These are phyloP conservation scores for Rhizoctonia solani DNA, from an alignment of 1,284 basidiomycete genomes.

Conservation along the genomic window DNA sequence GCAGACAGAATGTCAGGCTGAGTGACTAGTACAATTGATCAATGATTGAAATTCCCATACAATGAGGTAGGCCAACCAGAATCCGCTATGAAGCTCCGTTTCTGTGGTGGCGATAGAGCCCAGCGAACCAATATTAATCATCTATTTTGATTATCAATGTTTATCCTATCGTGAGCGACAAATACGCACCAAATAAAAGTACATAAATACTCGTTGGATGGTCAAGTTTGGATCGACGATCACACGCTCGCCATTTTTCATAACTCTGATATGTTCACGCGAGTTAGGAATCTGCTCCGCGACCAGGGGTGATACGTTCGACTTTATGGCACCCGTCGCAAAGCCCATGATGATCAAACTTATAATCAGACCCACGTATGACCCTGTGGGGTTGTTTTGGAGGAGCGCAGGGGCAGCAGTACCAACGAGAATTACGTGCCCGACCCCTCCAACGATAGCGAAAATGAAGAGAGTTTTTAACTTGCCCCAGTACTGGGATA, in stretches of 20 bases:
- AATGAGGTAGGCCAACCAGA: conserved; percentile 45
- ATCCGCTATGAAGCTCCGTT: conserved; percentile 47
- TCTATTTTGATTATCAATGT: conserved; percentile 8
- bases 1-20: neutral
- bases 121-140: conserved; percentile 52
- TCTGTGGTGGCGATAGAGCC: conserved; percentile 48
- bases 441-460: neutral
- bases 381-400: conserved; percentile 41
- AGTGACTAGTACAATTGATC: neutral
- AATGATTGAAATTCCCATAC: conserved; percentile 39
- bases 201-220: conserved; percentile 41
- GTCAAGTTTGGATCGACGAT: conserved; percentile 52
- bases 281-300: conserved; percentile 44
- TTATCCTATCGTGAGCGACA: neutral
- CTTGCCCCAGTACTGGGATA: conserved; percentile 11
- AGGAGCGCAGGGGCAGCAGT: conserved; percentile 28
- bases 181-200: conserved; percentile 39
- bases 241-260: conserved; percentile 46
- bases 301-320: conserved; percentile 45
- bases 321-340: conserved; percentile 51
- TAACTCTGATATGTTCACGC: conserved; percentile 36
- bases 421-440: conserved; percentile 10
- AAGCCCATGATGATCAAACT: conserved; percentile 46
- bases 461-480: neutral
- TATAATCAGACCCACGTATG: conserved; percentile 48